Conservation (phyloP, 164 flowering plant species). For the Nymphaea thermarum region DNA sequence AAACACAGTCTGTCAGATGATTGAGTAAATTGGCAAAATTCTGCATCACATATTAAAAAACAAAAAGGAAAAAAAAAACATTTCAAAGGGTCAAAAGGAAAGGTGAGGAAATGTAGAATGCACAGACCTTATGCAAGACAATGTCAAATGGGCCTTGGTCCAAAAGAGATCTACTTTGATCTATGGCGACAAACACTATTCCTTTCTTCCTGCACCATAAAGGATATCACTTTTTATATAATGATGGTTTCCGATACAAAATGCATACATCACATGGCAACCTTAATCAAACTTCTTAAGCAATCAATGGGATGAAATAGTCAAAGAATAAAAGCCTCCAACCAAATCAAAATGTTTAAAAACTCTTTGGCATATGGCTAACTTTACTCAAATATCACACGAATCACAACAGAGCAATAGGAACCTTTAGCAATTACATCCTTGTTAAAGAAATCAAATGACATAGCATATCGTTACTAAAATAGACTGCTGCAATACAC, state of each 20-base stretch:
- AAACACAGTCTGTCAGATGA: no score
- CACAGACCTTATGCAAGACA: constrained; percentile 76
- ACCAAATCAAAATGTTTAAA: no score
- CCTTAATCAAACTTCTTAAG: no score
- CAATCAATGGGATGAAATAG: neutral
- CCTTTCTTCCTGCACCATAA: constrained; percentile 61
- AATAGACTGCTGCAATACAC: no score
- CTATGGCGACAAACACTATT: constrained; percentile 69
- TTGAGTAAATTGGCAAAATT: neutral
- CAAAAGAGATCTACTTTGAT: constrained; percentile 50
- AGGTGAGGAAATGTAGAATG: neutral
- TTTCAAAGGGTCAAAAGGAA: neutral
- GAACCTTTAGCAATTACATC: no score
- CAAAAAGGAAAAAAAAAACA: neutral
- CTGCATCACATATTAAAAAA: neutral
- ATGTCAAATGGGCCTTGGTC: constrained; percentile 95
- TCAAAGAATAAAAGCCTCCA: neutral
- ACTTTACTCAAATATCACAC: no score
- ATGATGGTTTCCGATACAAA: neutral
- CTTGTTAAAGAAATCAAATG: no score
- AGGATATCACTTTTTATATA: neutral
- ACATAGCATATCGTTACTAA: no score
- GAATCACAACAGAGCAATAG: no score
- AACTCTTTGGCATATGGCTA: no score
- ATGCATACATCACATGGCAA: neutral